Conservation (phyloP, 805 yeast genomes). For the Maudiozyma serrabonitensis region DNA sequence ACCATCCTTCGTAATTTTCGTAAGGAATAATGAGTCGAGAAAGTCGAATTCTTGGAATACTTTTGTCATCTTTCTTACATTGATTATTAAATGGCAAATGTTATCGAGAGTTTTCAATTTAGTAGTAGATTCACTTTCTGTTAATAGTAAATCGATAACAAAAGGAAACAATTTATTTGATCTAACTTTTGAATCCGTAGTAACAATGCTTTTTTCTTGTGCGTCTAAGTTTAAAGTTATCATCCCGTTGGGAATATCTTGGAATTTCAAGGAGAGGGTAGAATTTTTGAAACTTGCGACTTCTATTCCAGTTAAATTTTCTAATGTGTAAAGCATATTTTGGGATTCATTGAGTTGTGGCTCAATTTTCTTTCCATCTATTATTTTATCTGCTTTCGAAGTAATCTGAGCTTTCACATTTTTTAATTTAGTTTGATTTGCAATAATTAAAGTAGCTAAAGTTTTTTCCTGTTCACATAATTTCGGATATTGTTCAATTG, state of each 20-base stretch:
- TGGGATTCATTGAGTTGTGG: background rate
- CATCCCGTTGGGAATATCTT: background rate
- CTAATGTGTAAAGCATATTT: conserved; percentile 3
- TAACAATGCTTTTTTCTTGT: background rate
- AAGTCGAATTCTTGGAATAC: conserved; percentile 9
- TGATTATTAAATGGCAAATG: background rate
- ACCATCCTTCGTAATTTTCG: conserved; percentile 2
- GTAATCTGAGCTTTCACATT: background rate
- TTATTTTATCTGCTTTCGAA: background rate
- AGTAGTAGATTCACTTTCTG: background rate
- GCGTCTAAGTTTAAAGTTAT: background rate
- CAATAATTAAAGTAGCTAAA: conserved; percentile 1
- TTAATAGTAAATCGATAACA: background rate
- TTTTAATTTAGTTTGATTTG: conserved; percentile 1
- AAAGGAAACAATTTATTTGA: background rate
- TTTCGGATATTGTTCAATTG: conserved; percentile 5
- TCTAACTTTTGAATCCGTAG: background rate
- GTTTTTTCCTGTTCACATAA: conserved; percentile 3
- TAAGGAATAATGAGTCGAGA: conserved; percentile 13
- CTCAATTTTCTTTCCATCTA: background rate
- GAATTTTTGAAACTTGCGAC: conserved; percentile 8
- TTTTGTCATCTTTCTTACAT: conserved; percentile 5
- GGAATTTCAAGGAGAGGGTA: background rate
- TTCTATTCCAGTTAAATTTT: conserved; percentile 10
- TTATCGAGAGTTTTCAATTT: background rate